Percentiles rank a stretch among this genome's conserved stretches.
Conservation (phyloP, 495 filamentous ascomycete genomes). For the Aspergillus nanangensis region DNA sequence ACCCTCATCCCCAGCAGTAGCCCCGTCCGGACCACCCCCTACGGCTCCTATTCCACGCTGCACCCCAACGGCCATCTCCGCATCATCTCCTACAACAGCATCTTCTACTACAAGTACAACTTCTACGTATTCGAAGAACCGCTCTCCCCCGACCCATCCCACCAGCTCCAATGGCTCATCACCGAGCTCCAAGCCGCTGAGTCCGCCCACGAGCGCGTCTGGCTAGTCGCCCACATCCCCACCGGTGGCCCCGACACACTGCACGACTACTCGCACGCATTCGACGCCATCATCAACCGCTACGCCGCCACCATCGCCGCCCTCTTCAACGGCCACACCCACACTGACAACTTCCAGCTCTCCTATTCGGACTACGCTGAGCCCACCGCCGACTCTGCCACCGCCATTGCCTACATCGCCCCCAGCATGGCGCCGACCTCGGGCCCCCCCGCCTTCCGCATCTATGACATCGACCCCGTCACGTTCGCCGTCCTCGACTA, state of each 20-base stretch:
- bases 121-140: constrained; percentile 47
- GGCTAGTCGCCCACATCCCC: constrained; percentile 51
- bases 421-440: constrained; percentile 51
- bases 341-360: constrained; percentile 52
- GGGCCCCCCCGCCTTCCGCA: constrained; percentile 49
- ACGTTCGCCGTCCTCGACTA: constrained; percentile 50
- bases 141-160: constrained; percentile 44
- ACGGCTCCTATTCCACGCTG: constrained; percentile 47
- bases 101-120: constrained; percentile 54
- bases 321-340: constrained; percentile 56
- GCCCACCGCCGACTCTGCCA: constrained; percentile 32
- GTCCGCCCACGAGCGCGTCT: constrained; percentile 44
- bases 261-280: constrained; percentile 47
- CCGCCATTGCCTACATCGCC: constrained; percentile 44
- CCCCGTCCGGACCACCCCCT: constrained; percentile 12
- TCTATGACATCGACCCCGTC: constrained; percentile 52
- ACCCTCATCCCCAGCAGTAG: constrained; percentile 18
- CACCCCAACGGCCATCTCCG: constrained; percentile 39
- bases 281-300: constrained; percentile 51
- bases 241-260: constrained; percentile 42
- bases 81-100: constrained; percentile 55
- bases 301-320: constrained; percentile 50
- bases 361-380: constrained; percentile 43
- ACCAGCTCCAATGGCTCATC: constrained; percentile 47
- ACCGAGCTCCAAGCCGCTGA: constrained; percentile 48